Base-by-base conservation (phyloP, 495 filamentous ascomycete genomes). In the Penicillium canescens region DNA sequence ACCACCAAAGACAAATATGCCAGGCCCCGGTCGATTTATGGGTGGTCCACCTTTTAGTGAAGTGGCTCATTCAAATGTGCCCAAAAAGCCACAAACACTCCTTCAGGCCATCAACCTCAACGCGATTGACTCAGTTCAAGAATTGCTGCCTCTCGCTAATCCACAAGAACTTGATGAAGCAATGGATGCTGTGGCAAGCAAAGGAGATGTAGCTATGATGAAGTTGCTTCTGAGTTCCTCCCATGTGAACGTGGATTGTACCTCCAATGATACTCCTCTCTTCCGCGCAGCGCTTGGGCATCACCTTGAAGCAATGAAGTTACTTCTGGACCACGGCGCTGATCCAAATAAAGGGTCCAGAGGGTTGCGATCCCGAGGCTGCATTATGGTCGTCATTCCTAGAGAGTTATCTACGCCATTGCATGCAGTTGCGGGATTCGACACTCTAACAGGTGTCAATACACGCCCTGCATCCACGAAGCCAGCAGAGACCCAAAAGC, bases 321-420 rank as follows among this genome's bases (percentile, higher is more conserved):
- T 50, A 9, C 47, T 50, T 20, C 37, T 50, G 4, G 37, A 41
- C 16, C 3, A 13, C 8, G 47, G 47, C 13, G 47, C 47, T 9
- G 47, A 50, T 34, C 47, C 47, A 8, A 50, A 50, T 34, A 11
- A 40, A 40, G 23, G 34, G 2, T 50, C 47, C 1, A 41, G 36
- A 41, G 47, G 47, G 6, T 16, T 50, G 37, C 47, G 47, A 24
- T 41, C 47, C 14, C 47, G 41, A 5, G 47, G 47, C 14, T 50
- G 47, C 21, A 26, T 50, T 5, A 20, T 50, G 37, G 47, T 42
- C 3, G 13, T 11, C 21, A 18, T 23, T 12, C n/a, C 13, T 4
- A 16, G 9, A 10, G 18, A 14, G 21, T 10, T 28, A 11, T 50
- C 47, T 20, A 41, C 18, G 20, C 47, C 47, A 11, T 38, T 50